phyloP scores from a whole-genome alignment of 2,329 filamentous ascomycete species.

The Epichloe sp. region DNA sequence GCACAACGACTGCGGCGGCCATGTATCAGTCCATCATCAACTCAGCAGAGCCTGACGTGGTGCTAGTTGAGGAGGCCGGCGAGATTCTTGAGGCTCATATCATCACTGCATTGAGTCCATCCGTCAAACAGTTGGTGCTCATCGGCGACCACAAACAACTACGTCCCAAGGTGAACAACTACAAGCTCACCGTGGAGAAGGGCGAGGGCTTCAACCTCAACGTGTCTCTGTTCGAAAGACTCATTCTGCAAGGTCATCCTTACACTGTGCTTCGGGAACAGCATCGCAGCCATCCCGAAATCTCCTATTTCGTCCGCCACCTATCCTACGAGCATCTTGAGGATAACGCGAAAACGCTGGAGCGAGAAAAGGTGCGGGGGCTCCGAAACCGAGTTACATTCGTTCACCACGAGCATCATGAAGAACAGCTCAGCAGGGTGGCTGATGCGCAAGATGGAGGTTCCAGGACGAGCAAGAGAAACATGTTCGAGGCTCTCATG shows the following conservation, averaged over 20 bases:
- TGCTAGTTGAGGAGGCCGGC: conserved; percentile 60
- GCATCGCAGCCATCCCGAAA: conserved; percentile 56
- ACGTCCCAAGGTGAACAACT: conserved; percentile 52
- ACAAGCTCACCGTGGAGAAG: conserved; percentile 46
- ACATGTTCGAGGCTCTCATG: conserved; percentile 53
- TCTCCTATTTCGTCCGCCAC: conserved; percentile 48
- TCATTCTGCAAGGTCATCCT: conserved; percentile 41
- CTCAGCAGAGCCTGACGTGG: conserved; percentile 40
- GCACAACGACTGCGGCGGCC: conserved; percentile 58
- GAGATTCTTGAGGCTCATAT: conserved; percentile 57
- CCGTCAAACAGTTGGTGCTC: conserved; percentile 49
- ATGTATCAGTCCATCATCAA: conserved; percentile 44
- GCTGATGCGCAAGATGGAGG: conserved; percentile 37
- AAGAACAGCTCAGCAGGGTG: conserved; percentile 30
- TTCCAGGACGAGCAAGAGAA: conserved; percentile 40
- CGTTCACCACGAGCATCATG: conserved; percentile 45
- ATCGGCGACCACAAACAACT: conserved; percentile 67
- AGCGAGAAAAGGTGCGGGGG: conserved; percentile 41
- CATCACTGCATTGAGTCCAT: conserved; percentile 41
- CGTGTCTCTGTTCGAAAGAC: conserved; percentile 53
- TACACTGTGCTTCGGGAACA: conserved; percentile 45
- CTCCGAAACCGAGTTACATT: conserved; percentile 43
- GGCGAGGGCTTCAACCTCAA: conserved; percentile 56
- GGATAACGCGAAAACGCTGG: conserved; percentile 37
- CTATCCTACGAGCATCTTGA: conserved; percentile 41